Evolutionary conservation across 371 early-diverging fungal species (phyloP).

Genomic region (Mitosporidium daphniae): DNA sequence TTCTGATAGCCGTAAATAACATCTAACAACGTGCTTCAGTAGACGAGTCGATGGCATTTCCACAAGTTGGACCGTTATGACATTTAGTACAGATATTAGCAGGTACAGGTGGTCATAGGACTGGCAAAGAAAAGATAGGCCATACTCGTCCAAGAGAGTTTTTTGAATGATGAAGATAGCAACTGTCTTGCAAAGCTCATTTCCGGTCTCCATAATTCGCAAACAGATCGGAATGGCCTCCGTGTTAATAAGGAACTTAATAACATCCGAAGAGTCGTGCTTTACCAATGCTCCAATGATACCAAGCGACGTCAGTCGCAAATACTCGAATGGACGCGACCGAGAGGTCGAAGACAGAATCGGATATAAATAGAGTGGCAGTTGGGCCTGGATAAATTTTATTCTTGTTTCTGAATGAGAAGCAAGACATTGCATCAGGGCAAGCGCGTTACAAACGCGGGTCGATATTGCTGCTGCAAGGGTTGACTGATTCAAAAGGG

Average conservation of each 20-base stretch:
- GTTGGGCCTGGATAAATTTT: slow-evolving; percentile 52
- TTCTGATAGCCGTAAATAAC: slow-evolving; percentile 63
- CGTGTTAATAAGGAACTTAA: slow-evolving; percentile 62
- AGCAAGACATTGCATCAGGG: slow-evolving; percentile 69
- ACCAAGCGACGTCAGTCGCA: slow-evolving; percentile 57
- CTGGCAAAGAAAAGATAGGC: slow-evolving; percentile 78
- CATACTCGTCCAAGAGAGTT: slow-evolving; percentile 64
- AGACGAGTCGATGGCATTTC: slow-evolving; percentile 41
- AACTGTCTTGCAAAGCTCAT: slow-evolving; percentile 73
- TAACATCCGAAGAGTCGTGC: slow-evolving; percentile 70
- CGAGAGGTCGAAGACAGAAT: slow-evolving; percentile 82
- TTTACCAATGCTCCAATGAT: slow-evolving; percentile 73
- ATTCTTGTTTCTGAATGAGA: slow-evolving; percentile 57
- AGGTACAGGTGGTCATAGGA: slow-evolving; percentile 82
- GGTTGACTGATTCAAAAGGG: slow-evolving; percentile 39
- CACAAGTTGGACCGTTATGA: slow-evolving; percentile 59
- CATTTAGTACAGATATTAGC: slow-evolving; percentile 61
- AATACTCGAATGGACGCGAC: slow-evolving; percentile 59
- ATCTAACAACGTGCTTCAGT: slow-evolving; percentile 66
- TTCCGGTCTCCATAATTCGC: slow-evolving; percentile 83
- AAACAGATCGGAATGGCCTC: slow-evolving; percentile 90
- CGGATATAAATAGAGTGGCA: slow-evolving; percentile 79
- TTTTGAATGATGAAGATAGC: slow-evolving; percentile 87
- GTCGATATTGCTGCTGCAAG: slow-evolving; percentile 51
- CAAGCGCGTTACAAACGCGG: slow-evolving; percentile 73